Base-by-base conservation (phyloP, 208 protist species). In the Sergeia podlipaevii region DNA sequence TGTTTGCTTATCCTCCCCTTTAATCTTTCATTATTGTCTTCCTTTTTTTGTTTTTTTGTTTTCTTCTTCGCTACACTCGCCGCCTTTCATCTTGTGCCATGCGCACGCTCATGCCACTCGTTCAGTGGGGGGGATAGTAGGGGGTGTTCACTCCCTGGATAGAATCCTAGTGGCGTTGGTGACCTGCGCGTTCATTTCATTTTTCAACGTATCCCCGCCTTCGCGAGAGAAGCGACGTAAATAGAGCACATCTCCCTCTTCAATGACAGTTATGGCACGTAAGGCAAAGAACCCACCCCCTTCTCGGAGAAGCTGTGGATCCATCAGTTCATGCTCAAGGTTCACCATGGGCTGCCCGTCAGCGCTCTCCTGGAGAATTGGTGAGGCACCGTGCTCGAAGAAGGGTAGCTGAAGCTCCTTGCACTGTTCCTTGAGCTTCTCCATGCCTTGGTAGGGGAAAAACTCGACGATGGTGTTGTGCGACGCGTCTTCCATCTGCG, bases 401-500 rank as follows among this genome's bases (percentile, higher is more conserved):
- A 59, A 28, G 51, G 36, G 51, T 5, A 71, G 10, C 7, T 28
- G 3, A 34, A 94, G 60, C 48, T 89, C 70, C 5, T 17, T 15
- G 46, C 64, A 83, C 60, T 81, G 76, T 52, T 32, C 27, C 52
- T 44, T 29, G 27, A 89, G 70, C 20, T 49, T 56, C 7, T 74
- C 65, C 33, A 59, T 51, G 28, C 56, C 68, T 7, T 38, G 60
- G 56, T 65, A 84, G 18, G 87, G 78, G 54, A 85, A 89, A 62
- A 77, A 94, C 54, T 91, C 50, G 1, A 94, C 66, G 13, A 89
- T 46, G 13, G 72, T 84, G 70, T 91, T 94, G 70, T 94, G 87
- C 7, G 38, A 38, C 11, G 65, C 80, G 41, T 94, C 79, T 65
- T 91, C 80, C 21, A 77, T 60, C 66, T 94, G 87, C 13, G 84